Evolutionary conservation across 2,329 filamentous ascomycete species (phyloP), one percentile per base, ranked within the genome.

Genomic region (Boeremia lycopersici): DNA sequence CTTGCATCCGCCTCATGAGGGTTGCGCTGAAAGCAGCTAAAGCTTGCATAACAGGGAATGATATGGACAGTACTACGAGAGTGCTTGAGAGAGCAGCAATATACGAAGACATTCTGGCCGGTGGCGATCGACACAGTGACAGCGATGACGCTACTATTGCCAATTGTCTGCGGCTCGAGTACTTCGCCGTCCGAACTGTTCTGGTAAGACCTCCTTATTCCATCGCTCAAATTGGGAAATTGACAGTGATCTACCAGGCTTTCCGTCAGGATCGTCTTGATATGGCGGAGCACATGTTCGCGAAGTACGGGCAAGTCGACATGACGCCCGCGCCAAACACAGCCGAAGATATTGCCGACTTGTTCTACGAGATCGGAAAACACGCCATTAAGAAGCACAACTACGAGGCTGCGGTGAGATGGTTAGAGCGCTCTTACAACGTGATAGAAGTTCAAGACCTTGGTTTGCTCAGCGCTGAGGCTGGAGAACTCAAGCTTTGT

Each of bases 221-320:
- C 9, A 17, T 15, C 7, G 25, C 15, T 12, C 10, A 36, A 5
- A 4, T 7, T 6, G 7, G 4, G 11, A 12, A 15, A 44, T 25
- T 55, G 13, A 55, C 11, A 7, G 1, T 7, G 6, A 1, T 19
- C 10, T 19, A 2, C 6, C 25, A 93, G 90, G 84, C 87, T 28
- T 96, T 88, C 86, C 86, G 86, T 63, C 87, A 92, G 67, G 81
- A 84, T 35, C 84, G 88, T 35, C 79, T 89, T 12, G 89, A 93
- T 53, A 83, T 92, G 42, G 90, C 90, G 26, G 90, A 96, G 49
- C 86, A 91, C 71, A 86, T 95, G 80, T 93, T 88, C 72, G 74
- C 74, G 31, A 89, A 89, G 63, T 74, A 85, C 41, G 63, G 76
- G 57, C n/a, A 69, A 12, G 36, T 68, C 10, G 71, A 75, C 9